Conservation (phyloP, 1,284 basidiomycete species). For the Kwoniella shivajii region DNA sequence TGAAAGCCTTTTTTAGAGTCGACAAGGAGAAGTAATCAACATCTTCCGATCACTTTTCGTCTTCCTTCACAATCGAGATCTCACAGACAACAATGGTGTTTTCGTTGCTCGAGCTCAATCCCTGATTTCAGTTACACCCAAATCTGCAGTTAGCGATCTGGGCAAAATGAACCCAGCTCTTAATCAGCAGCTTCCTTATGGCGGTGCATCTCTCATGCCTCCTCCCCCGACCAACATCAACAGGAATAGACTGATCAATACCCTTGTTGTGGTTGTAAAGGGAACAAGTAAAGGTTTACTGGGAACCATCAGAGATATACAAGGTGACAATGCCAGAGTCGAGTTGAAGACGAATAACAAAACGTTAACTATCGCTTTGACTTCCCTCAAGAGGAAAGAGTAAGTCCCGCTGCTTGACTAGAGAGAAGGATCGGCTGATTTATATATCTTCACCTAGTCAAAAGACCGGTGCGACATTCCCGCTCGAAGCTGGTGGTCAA, state of each 20-base stretch:
- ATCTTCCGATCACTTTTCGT: slow-evolving; percentile 93
- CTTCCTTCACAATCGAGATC: slow-evolving; percentile 91
- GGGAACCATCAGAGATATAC: slow-evolving; percentile 94
- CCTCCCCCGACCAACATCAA: slow-evolving; percentile 67
- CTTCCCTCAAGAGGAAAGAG: slow-evolving; percentile 75
- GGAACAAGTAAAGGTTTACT: slow-evolving; percentile 90
- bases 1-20: slow-evolving; percentile 58
- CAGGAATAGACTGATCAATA: slow-evolving; percentile 79
- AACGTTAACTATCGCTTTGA: slow-evolving; percentile 81
- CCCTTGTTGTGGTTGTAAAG: slow-evolving; percentile 76
- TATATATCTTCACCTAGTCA: slow-evolving; percentile 51
- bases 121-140: slow-evolving; percentile 80
- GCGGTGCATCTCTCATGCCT: slow-evolving; percentile 58
- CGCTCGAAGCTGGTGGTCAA: slow-evolving; percentile 38
- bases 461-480: slow-evolving; percentile 56
- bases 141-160: slow-evolving; percentile 69
- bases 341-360: slow-evolving; percentile 91
- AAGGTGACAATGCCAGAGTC: slow-evolving; percentile 82
- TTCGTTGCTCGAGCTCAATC: slow-evolving; percentile 78
- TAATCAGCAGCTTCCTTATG: slow-evolving; percentile 45
- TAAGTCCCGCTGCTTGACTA: slow-evolving; percentile 56
- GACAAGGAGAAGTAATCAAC: slow-evolving; percentile 92
- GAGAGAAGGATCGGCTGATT: background rate
- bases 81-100: slow-evolving; percentile 87
- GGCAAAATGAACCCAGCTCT: slow-evolving; percentile 94